These are phyloP conservation scores for Xylariaceae sp. DNA, from an alignment of 2,329 filamentous ascomycete genomes.

Conservation along the genomic window DNA sequence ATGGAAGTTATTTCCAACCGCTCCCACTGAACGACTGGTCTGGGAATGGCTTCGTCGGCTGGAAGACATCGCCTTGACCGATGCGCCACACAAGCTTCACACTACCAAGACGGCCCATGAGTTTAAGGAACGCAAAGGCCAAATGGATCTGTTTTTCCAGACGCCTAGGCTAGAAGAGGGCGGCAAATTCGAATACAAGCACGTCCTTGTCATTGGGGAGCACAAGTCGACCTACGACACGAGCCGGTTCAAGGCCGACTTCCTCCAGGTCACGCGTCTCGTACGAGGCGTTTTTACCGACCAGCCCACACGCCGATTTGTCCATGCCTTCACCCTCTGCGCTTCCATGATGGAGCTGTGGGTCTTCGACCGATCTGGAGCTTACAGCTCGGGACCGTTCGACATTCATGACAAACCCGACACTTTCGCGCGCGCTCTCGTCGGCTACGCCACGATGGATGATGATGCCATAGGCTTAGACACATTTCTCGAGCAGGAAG, in stretches of 20 bases:
- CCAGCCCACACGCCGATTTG: background rate
- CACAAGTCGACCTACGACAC: background rate
- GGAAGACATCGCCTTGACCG: background rate
- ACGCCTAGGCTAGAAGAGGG: background rate
- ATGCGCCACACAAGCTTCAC: background rate
- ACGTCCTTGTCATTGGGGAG: background rate
- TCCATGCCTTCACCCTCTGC: background rate
- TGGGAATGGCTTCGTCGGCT: background rate
- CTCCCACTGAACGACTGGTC: background rate
- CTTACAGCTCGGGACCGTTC: background rate
- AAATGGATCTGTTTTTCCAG: background rate
- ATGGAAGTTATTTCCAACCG: background rate
- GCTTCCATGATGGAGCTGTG: background rate
- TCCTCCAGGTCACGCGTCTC: background rate
- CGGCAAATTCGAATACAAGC: background rate
- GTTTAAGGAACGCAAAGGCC: background rate
- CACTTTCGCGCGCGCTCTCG: constrained; percentile 1
- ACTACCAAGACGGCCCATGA: background rate
- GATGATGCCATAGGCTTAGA: constrained; percentile 1
- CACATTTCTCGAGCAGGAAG: background rate
- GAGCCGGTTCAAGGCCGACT: background rate
- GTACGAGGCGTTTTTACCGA: background rate
- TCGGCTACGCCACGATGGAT: constrained; percentile 1
- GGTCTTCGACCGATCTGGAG: constrained; percentile 1
- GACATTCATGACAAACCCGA: constrained; percentile 1